A percentile compares a stretch with the other conserved stretches of the same genome.
Evolutionary conservation across 176 grass and related monocot genomes (phyloP).

Genomic region (Oryza nivara): DNA sequence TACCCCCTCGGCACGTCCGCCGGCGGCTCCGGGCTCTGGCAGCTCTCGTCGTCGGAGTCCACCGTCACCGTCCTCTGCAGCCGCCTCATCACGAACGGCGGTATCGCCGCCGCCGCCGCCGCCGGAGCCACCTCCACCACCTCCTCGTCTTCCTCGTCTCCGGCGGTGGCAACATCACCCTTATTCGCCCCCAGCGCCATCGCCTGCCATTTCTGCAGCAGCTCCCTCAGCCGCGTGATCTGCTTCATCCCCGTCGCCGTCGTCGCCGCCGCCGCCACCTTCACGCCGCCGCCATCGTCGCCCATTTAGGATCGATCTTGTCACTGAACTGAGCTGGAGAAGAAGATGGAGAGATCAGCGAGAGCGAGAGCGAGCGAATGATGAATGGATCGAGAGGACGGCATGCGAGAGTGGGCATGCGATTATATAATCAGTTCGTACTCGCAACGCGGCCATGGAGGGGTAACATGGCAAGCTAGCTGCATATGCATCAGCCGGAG

Average conservation of each 20-base stretch:
- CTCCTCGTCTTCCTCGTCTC: neutral
- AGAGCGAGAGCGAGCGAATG: too few species aligned
- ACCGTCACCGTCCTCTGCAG: slow-evolving; percentile 45
- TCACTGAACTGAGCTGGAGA: neutral
- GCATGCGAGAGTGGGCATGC: neutral
- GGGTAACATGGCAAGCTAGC: slow-evolving; percentile 52
- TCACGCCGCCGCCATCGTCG: slow-evolving; percentile 35
- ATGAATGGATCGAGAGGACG: neutral
- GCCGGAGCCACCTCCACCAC: neutral
- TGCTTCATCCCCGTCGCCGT: slow-evolving; percentile 52
- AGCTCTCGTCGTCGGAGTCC: slow-evolving; percentile 63
- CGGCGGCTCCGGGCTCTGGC: slow-evolving; percentile 62
- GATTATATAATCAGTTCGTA: slow-evolving; percentile 47
- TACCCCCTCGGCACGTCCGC: slow-evolving; percentile 62
- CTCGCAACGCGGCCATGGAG: slow-evolving; percentile 19
- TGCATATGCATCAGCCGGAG: neutral
- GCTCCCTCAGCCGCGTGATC: slow-evolving; percentile 67
- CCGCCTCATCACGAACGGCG: slow-evolving; percentile 45
- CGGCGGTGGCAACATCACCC: neutral
- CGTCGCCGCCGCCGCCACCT: slow-evolving; percentile 26
- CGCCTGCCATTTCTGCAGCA: slow-evolving; percentile 72
- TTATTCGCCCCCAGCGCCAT: slow-evolving; percentile 31
- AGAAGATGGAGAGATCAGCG: neutral
- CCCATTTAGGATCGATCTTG: slow-evolving; percentile 48
- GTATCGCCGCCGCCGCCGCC: slow-evolving; percentile 35